A percentile compares a stretch with the other conserved stretches of the same genome.
These are phyloP conservation scores for Fistulifera solaris DNA, from an alignment of 108 stramenopile genomes.

Conservation along the genomic window DNA sequence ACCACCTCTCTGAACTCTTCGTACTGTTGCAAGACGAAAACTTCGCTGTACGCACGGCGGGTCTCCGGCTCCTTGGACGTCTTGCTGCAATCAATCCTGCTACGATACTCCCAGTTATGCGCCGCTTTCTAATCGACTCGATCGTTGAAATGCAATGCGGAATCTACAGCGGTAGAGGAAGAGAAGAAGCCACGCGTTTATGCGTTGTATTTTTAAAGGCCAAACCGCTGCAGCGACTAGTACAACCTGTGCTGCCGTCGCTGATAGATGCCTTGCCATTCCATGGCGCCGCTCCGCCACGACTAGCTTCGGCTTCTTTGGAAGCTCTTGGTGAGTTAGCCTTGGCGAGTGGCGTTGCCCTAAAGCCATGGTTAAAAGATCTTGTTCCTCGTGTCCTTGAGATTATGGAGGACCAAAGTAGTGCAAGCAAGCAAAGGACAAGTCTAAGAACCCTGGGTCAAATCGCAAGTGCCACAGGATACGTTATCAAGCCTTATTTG, in stretches of 20 bases:
- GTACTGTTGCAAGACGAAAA: slow-evolving; percentile 85
- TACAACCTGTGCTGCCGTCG: slow-evolving; percentile 63
- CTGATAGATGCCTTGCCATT: slow-evolving; percentile 63
- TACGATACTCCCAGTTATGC: slow-evolving; percentile 64
- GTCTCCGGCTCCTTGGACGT: slow-evolving; percentile 76
- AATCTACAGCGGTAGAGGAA: slow-evolving; percentile 53
- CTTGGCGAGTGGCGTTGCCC: slow-evolving; percentile 54
- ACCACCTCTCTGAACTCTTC: slow-evolving; percentile 75
- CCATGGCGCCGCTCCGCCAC: slow-evolving; percentile 49
- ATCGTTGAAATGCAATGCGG: slow-evolving; percentile 74
- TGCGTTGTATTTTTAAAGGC: slow-evolving; percentile 68
- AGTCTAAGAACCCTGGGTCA: slow-evolving; percentile 87
- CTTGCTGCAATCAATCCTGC: slow-evolving; percentile 82
- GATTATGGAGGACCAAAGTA: slow-evolving; percentile 85
- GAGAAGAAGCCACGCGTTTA: slow-evolving; percentile 74
- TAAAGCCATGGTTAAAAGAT: slow-evolving; percentile 77
- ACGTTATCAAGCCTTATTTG: slow-evolving; percentile 87
- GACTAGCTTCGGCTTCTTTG: slow-evolving; percentile 74
- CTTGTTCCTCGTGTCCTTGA: slow-evolving; percentile 81
- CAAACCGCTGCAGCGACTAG: slow-evolving; percentile 59
- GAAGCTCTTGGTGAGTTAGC: slow-evolving; percentile 92
- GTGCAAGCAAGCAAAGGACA: slow-evolving; percentile 73
- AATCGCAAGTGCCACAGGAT: slow-evolving; percentile 85
- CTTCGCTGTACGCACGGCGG: slow-evolving; percentile 67
- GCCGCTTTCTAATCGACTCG: slow-evolving; percentile 58